Percentiles rank a stretch among this genome's conserved stretches.
These are phyloP conservation scores for Ambrosia trifida DNA, from an alignment of 129 eudicot genomes.

Conservation along the genomic window DNA sequence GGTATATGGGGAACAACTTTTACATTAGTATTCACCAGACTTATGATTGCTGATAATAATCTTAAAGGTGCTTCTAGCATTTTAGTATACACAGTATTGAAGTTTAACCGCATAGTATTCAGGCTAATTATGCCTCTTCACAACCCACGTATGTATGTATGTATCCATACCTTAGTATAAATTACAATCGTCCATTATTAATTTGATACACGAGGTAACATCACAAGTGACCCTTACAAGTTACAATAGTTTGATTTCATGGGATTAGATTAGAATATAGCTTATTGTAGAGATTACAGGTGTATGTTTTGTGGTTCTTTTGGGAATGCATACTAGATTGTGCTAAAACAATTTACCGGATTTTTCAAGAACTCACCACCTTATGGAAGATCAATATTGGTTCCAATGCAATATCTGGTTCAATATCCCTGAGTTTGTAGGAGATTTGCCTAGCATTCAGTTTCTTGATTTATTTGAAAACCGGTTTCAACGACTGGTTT, in stretches of 20 bases:
- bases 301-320: conserved; percentile 79
- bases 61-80: too few species aligned
- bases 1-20: too few species aligned
- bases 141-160: too few species aligned
- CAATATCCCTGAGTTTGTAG: conserved; percentile 72
- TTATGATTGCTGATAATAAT: too few species aligned
- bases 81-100: too few species aligned
- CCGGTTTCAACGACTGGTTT: conserved; percentile 57
- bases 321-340: conserved; percentile 74
- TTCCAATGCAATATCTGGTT: conserved; percentile 73
- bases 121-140: too few species aligned
- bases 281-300: conserved; percentile 64
- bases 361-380: conserved; percentile 64
- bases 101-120: too few species aligned
- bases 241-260: conserved; percentile 59
- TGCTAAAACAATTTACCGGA: too few species aligned
- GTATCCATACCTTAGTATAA: too few species aligned
- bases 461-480: conserved; percentile 85
- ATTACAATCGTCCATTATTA: too few species aligned
- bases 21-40: too few species aligned
- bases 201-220: conserved; percentile 88
- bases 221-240: conserved; percentile 68
- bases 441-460: conserved; percentile 62
- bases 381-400: conserved; percentile 91
- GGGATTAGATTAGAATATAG: conserved; percentile 65